phyloP scores from a whole-genome alignment of 495 filamentous ascomycete species.

The Lasiosphaeris hirsuta region DNA sequence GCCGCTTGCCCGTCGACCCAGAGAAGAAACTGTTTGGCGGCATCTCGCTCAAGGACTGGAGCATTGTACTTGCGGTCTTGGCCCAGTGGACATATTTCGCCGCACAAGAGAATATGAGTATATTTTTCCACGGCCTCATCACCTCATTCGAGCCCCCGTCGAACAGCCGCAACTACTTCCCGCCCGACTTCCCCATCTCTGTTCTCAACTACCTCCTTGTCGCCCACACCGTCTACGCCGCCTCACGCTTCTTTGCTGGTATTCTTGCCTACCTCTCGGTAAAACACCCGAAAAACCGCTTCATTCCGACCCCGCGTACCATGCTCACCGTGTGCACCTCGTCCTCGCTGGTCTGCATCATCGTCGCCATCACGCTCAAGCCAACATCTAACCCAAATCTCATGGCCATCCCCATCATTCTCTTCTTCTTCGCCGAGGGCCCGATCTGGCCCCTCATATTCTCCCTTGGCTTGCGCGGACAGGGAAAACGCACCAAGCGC shows the following conservation, averaged over 20 bases:
- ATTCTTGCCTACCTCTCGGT: slow-evolving; percentile 50
- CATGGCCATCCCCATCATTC: slow-evolving; percentile 53
- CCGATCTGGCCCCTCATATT: slow-evolving; percentile 71
- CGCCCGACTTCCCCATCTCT: slow-evolving; percentile 50
- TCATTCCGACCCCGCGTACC: slow-evolving; percentile 48
- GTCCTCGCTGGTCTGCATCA: slow-evolving; percentile 41
- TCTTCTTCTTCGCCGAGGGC: slow-evolving; percentile 68
- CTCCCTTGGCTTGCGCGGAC: slow-evolving; percentile 63
- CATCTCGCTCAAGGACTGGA: slow-evolving; percentile 37
- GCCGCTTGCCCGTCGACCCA: slow-evolving; percentile 40
- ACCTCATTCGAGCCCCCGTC: slow-evolving; percentile 31
- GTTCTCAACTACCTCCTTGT: slow-evolving; percentile 50
- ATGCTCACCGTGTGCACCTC: slow-evolving; percentile 47
- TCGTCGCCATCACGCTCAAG: slow-evolving; percentile 45
- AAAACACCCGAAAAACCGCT: slow-evolving; percentile 34
- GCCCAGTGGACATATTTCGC: slow-evolving; percentile 75
- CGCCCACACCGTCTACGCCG: slow-evolving; percentile 45
- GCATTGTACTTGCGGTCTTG: slow-evolving; percentile 59
- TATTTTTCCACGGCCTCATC: slow-evolving; percentile 57
- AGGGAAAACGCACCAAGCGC: slow-evolving; percentile 67
- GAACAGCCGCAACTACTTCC: slow-evolving; percentile 15
- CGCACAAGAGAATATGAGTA: slow-evolving; percentile 65
- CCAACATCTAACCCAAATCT: slow-evolving; percentile 45
- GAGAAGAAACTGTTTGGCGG: slow-evolving; percentile 34
- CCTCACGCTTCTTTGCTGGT: slow-evolving; percentile 47